A percentile compares a stretch with the other conserved stretches of the same genome.
Conservation (phyloP, 1,139 yeast genomes). For the Candida tetrigidarum region DNA sequence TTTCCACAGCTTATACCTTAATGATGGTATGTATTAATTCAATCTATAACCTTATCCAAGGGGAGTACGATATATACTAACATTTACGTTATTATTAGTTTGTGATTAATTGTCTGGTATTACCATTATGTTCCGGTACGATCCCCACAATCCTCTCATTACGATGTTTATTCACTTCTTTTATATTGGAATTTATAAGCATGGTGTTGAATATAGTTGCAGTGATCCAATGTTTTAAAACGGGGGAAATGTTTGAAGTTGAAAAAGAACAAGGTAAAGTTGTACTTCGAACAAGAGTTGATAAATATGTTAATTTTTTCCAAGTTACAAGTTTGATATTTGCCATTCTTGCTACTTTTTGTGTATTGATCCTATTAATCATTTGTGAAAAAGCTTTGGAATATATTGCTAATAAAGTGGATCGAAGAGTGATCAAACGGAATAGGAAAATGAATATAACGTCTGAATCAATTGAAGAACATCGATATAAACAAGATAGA, state of each 20-base stretch:
- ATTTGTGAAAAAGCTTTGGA: constrained; percentile 21
- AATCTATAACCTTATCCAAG: too few species aligned
- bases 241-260: constrained; percentile 29
- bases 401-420: constrained; percentile 24
- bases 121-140: constrained; percentile 25
- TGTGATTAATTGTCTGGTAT: constrained; percentile 25
- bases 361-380: constrained; percentile 14
- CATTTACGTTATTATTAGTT: too few species aligned
- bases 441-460: constrained; percentile 8
- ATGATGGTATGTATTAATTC: constrained; percentile 33
- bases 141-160: constrained; percentile 25
- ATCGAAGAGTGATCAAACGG: constrained; percentile 20
- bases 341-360: constrained; percentile 19
- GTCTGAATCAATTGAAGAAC: constrained; percentile 14
- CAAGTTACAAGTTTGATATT: constrained; percentile 18
- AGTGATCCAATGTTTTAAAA: constrained; percentile 24
- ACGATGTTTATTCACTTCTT: constrained; percentile 16
- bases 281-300: constrained; percentile 27
- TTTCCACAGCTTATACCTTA: constrained; percentile 31
- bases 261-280: constrained; percentile 21
- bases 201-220: constrained; percentile 24
- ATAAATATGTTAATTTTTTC: constrained; percentile 24
- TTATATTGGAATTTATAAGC: constrained; percentile 26
- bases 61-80: too few species aligned
- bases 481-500: constrained; percentile 10